Percentiles rank a stretch among this genome's conserved stretches.
phyloP scores from a whole-genome alignment of 2,329 filamentous ascomycete species.

The Myriosclerotinia curreyana region DNA sequence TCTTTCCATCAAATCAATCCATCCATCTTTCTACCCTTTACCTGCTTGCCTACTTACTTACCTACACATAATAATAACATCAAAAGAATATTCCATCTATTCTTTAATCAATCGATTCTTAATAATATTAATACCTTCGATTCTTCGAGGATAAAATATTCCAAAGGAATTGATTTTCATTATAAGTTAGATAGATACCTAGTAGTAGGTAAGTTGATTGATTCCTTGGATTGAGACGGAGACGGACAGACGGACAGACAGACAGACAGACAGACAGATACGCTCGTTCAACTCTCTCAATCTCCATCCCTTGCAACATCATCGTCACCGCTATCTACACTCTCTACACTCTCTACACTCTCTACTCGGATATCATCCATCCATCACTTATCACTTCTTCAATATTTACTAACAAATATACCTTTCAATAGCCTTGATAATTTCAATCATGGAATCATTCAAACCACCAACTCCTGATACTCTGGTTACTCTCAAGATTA shows the following conservation, averaged over 20 bases:
- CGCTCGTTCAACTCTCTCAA: too few species aligned
- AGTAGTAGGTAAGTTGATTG: background rate
- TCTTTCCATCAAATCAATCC: background rate
- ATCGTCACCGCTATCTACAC: background rate
- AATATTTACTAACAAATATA: background rate
- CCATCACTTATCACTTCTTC: background rate
- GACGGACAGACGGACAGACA: too few species aligned
- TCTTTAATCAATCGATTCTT: conserved; percentile 10
- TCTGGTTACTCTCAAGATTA: conserved; percentile 80
- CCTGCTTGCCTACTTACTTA: background rate
- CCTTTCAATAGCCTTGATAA: background rate
- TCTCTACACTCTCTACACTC: too few species aligned
- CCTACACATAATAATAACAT: background rate
- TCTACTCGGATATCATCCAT: too few species aligned
- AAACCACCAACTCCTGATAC: conserved; percentile 55
- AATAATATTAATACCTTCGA: conserved; percentile 1
- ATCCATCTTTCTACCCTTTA: background rate
- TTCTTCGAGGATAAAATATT: background rate
- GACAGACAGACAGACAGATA: too few species aligned
- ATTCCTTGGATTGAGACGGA: too few species aligned
- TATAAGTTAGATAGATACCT: background rate
- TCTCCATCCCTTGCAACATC: background rate
- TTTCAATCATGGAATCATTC: conserved; percentile 37
- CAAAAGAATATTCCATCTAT: background rate
- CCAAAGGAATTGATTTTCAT: background rate